phyloP scores from a whole-genome alignment of 2,329 filamentous ascomycete genomes.

The Aspergillus intermedius region DNA sequence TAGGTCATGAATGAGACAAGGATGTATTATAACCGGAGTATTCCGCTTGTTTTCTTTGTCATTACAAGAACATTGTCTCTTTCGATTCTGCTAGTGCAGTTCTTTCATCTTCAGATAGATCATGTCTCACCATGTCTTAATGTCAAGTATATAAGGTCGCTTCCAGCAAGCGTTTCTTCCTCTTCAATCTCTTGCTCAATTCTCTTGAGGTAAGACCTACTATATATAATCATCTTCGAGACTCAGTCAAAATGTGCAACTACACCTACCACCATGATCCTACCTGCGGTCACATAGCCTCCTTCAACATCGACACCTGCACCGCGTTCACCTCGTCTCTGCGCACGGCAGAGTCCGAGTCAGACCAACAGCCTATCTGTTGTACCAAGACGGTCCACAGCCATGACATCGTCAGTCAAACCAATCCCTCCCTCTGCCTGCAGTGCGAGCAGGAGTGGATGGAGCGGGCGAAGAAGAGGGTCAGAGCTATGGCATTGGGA shows the following conservation, averaged over 20 bases:
- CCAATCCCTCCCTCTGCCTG: constrained; percentile 3
- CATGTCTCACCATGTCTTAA: no score
- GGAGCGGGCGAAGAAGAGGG: neutral
- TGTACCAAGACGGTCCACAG: constrained; percentile 5
- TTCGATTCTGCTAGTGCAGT: no score
- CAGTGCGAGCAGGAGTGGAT: constrained; percentile 11
- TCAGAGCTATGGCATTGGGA: neutral
- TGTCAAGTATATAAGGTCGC: no score
- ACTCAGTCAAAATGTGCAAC: constrained; percentile 16
- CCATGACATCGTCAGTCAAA: constrained; percentile 9
- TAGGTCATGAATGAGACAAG: neutral
- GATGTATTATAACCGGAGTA: neutral
- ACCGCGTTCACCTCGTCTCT: constrained; percentile 14
- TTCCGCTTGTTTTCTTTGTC: no score
- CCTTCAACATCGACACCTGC: constrained; percentile 20
- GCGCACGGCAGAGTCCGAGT: constrained; percentile 2
- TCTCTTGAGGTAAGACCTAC: no score
- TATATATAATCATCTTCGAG: no score
- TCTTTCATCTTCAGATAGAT: no score
- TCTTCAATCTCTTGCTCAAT: no score
- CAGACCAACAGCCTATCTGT: neutral
- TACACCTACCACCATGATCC: constrained; percentile 22
- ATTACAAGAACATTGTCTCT: no score
- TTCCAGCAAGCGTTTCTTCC: no score
- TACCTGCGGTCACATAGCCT: constrained; percentile 22